Conservation (phyloP, 1,284 basidiomycete genomes). For the Ganoderma leucocontextum region DNA sequence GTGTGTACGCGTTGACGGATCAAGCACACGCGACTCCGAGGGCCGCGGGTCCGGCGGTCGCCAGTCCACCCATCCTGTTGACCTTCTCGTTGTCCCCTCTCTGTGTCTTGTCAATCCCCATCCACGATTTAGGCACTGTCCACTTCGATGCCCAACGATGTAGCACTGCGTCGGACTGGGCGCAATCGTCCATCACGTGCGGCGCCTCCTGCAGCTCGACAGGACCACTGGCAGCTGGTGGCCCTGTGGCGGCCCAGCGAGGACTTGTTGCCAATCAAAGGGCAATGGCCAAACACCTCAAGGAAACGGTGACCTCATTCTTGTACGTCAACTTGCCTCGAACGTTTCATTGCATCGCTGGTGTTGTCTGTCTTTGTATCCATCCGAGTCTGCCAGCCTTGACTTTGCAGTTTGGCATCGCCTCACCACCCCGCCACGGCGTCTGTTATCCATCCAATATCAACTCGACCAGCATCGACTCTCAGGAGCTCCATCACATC, state of each 20-base stretch:
- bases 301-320: no score
- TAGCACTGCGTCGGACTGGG: not conserved
- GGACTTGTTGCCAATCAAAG: not conserved
- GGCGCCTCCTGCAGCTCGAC: not conserved
- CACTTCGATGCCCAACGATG: not conserved
- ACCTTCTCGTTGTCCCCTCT: not conserved
- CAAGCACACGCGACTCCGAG: conserved; percentile 24
- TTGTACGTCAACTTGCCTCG: not conserved
- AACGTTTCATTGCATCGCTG: not conserved
- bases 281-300: not conserved
- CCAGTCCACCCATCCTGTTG: not conserved
- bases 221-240: no score
- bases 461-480: not conserved
- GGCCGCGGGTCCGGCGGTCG: not conserved
- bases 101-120: not conserved
- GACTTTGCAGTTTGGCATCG: not conserved
- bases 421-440: conserved; percentile 7
- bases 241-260: not conserved
- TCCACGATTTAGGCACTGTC: not conserved
- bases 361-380: not conserved
- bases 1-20: conserved; percentile 33
- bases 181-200: not conserved
- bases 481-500: not conserved
- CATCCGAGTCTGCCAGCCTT: not conserved
- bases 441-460: conserved; percentile 1